Evolutionary conservation across 495 filamentous ascomycete species (phyloP).

Genomic region (Glutinoglossum americanum): DNA sequence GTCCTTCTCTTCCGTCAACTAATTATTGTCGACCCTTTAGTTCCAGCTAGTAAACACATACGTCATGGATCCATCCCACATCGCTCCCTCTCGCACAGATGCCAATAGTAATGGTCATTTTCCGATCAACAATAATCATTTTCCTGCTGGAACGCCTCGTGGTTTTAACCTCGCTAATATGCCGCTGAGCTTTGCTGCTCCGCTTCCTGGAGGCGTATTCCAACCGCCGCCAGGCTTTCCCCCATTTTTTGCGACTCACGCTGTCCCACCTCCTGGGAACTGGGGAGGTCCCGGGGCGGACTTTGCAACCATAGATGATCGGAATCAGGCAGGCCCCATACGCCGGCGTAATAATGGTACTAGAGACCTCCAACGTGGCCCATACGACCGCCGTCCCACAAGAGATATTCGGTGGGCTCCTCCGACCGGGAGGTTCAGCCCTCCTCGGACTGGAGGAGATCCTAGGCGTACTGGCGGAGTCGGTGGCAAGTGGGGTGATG

Average conservation of each 20-base stretch:
- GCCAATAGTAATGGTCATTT: slow-evolving; percentile 97
- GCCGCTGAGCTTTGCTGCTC: slow-evolving; percentile 19
- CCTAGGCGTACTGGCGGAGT: slow-evolving; percentile 6
- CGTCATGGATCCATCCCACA: slow-evolving; percentile 78
- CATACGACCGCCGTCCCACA: slow-evolving; percentile 33
- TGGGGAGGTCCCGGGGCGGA: slow-evolving; percentile 20
- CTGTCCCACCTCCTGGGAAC: slow-evolving; percentile 22
- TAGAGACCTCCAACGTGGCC: slow-evolving; percentile 26
- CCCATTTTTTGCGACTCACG: slow-evolving; percentile 31
- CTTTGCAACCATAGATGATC: slow-evolving; percentile 18
- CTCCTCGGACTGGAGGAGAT: slow-evolving; percentile 12
- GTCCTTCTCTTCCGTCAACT: neutral
- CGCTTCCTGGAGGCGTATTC: slow-evolving; percentile 19
- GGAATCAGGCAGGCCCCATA: slow-evolving; percentile 36
- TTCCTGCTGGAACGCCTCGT: slow-evolving; percentile 66
- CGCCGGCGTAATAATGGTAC: slow-evolving; percentile 23
- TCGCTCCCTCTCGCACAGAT: slow-evolving; percentile 78
- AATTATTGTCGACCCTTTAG: slow-evolving; percentile 20
- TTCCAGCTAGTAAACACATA: slow-evolving; percentile 79
- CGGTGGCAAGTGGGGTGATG: slow-evolving; percentile 39
- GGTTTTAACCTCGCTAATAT: slow-evolving; percentile 73
- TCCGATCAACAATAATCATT: slow-evolving; percentile 48
- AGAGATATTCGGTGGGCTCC: slow-evolving; percentile 12
- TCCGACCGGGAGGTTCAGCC: slow-evolving; percentile 6
- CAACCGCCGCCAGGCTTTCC: slow-evolving; percentile 23